Evolutionary conservation across 1,284 basidiomycete species (phyloP), one percentile per base, ranked within the genome.

Genomic region (Tranzscheliella williamsii): DNA sequence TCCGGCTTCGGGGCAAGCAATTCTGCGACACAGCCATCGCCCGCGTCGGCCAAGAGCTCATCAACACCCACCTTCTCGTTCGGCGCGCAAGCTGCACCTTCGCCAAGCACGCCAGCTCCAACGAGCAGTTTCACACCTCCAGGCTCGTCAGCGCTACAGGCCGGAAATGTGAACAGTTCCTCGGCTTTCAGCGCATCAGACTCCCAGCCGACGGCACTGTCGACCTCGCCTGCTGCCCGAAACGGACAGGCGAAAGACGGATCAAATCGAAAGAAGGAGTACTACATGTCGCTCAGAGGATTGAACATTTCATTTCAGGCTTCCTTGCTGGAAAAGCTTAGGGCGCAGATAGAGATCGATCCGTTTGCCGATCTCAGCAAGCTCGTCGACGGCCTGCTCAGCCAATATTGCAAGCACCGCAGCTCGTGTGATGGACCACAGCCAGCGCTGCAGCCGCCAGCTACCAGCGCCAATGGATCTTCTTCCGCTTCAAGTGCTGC

Each of bases 401-500:
- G 35, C 6, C 58, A 62, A 45, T 62, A 62, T 27, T 37, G 48
- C 6, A 62, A 52, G 23, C 58, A 62, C 16, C 48, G 48, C 2
- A 37, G 18, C 18, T 29, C 26, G 26, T n/a, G 9, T 29, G 9
- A 9, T 29, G 9, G 9, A 29, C 26, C n/a, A n/a, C 26, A 29
- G 26, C 26, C n/a, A 9, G 9, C 26, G n/a, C 26, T 29, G 9
- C 26, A n/a, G 26, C 26, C 26, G 26, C 26, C 26, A n/a, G n/a
- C n/a, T n/a, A n/a, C n/a, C n/a, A n/a, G n/a, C n/a, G n/a, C n/a
- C n/a, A n/a, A n/a, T n/a, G n/a, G n/a, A n/a, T n/a, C n/a, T n/a
- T n/a, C n/a, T n/a, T n/a, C n/a, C n/a, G n/a, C n/a, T n/a, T n/a
- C n/a, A n/a, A n/a, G n/a, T n/a, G n/a, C n/a, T n/a, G n/a, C n/a